Conservation (phyloP, 1,139 yeast species). For the Pichia sp. region DNA sequence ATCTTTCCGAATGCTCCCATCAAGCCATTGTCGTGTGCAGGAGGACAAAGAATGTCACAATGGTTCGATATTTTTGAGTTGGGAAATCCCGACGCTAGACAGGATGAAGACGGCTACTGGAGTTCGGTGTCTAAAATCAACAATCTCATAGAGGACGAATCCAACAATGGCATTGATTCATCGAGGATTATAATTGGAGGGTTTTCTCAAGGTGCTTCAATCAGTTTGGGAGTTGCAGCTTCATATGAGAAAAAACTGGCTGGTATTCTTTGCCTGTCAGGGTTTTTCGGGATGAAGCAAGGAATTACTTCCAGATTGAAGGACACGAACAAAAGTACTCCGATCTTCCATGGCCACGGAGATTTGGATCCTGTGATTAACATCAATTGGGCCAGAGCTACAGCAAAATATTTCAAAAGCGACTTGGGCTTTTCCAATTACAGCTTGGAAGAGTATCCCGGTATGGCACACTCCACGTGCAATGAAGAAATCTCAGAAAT, state of each 20-base stretch:
- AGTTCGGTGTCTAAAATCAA: slow-evolving; percentile 52
- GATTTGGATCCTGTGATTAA: slow-evolving; percentile 64
- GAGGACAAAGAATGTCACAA: slow-evolving; percentile 66
- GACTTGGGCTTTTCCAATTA: slow-evolving; percentile 49
- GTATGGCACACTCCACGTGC: slow-evolving; percentile 62
- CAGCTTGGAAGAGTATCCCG: slow-evolving; percentile 55
- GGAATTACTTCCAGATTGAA: slow-evolving; percentile 32
- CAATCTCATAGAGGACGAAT: slow-evolving; percentile 56
- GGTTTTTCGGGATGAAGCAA: slow-evolving; percentile 59
- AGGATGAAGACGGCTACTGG: slow-evolving; percentile 63
- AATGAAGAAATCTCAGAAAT: slow-evolving; percentile 65
- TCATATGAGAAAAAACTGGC: slow-evolving; percentile 59
- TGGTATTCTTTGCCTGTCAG: slow-evolving; percentile 79
- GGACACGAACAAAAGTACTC: slow-evolving; percentile 55
- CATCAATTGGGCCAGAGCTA: slow-evolving; percentile 42
- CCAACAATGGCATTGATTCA: slow-evolving; percentile 57
- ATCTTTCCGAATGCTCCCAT: slow-evolving; percentile 87
- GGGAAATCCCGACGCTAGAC: slow-evolving; percentile 42
- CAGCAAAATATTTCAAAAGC: slow-evolving; percentile 44
- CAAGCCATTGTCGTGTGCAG: slow-evolving; percentile 62
- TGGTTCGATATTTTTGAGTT: slow-evolving; percentile 81
- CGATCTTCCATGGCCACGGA: slow-evolving; percentile 89
- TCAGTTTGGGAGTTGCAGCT: slow-evolving; percentile 56
- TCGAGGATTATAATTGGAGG: slow-evolving; percentile 84
- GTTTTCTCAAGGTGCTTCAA: slow-evolving; percentile 90